Evolutionary conservation across 306 rosid species (phyloP), one percentile per base, ranked within the genome.

Genomic region (Sesbania bispinosa): DNA sequence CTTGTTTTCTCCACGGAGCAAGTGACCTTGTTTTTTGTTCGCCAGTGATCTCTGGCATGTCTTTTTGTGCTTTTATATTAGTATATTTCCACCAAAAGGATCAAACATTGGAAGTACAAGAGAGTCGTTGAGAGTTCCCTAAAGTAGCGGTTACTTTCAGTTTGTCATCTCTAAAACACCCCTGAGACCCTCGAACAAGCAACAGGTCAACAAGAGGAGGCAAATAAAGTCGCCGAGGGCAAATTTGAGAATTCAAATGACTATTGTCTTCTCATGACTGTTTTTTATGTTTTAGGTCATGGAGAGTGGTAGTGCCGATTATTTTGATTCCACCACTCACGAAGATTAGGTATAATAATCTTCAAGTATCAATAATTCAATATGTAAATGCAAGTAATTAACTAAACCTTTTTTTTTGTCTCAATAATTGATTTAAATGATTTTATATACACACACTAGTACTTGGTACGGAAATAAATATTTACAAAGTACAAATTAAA

Each of bases 111-210:
- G 7, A 73, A 66, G 70, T 52, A 36, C 74, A 21, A 36, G 7
- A 19, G 70, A 59, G 61, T 74, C 67, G 45, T 69, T 69, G 73
- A 52, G 27, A 19, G 6, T 21, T 62, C 67, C 38, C 48, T 32
- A 74, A 63, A 33, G 33, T 38, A 27, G 76, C 79, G 48, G 83
- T 82, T 70, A 55, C 51, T 2, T 24, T 64, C 26, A 32, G 53
- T 21, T 63, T 39, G 13, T 15, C 21, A 48, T 75, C 20, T 41
- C 58, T 15, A n/a, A 32, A 74, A 58, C 51, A n/a, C n/a, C n/a
- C n/a, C n/a, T n/a, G n/a, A n/a, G n/a, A 36, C 62, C 77, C 64
- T 54, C 35, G 3, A 11, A 27, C n/a, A n/a, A n/a, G n/a, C 41
- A 1, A 20, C 23, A n/a, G 27, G 27, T 38, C 23, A 69, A 16